Evolutionary conservation across 305 asterid genomes (phyloP).

Genomic region (Fraxinus xanthoxyloides): DNA sequence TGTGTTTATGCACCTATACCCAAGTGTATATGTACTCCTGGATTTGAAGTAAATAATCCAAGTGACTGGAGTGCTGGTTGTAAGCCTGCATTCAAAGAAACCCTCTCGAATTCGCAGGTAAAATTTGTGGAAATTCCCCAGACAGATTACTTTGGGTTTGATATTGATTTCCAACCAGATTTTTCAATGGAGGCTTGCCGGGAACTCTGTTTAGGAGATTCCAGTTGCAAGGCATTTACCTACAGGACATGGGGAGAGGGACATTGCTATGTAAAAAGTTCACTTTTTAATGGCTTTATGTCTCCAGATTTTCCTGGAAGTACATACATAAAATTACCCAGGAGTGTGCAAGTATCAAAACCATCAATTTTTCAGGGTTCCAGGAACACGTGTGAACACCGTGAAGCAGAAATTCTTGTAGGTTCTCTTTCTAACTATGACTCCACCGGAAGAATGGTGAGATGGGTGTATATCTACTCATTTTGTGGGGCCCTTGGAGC

Average conservation of each 20-base stretch:
- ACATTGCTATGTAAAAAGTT: constrained; percentile 44
- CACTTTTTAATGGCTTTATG: constrained; percentile 52
- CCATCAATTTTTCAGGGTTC: constrained; percentile 36
- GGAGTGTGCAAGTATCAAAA: constrained; percentile 21
- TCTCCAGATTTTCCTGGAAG: constrained; percentile 50
- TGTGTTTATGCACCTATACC: constrained; percentile 43
- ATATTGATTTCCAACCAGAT: constrained; percentile 25
- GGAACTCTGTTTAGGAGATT: constrained; percentile 34
- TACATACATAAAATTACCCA: constrained; percentile 48
- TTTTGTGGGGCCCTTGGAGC: constrained; percentile 43
- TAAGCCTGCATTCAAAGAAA: constrained; percentile 34
- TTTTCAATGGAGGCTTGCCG: constrained; percentile 42
- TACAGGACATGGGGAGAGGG: constrained; percentile 49
- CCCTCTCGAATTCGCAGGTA: constrained; percentile 21
- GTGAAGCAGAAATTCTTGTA: constrained; percentile 1
- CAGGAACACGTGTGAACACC: constrained; percentile 26
- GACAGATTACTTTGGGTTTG: constrained; percentile 61
- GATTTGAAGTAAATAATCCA: constrained; percentile 29
- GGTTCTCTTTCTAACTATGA: constrained; percentile 41
- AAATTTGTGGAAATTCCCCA: constrained; percentile 48
- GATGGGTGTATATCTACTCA: constrained; percentile 42
- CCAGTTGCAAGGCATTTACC: constrained; percentile 43
- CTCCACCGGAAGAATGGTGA: constrained; percentile 27
- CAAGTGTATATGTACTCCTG: constrained; percentile 62
- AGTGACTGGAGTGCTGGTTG: constrained; percentile 60